These are phyloP conservation scores for Mitragyna speciosa DNA, from an alignment of 257 asterid species.

Conservation along the genomic window DNA sequence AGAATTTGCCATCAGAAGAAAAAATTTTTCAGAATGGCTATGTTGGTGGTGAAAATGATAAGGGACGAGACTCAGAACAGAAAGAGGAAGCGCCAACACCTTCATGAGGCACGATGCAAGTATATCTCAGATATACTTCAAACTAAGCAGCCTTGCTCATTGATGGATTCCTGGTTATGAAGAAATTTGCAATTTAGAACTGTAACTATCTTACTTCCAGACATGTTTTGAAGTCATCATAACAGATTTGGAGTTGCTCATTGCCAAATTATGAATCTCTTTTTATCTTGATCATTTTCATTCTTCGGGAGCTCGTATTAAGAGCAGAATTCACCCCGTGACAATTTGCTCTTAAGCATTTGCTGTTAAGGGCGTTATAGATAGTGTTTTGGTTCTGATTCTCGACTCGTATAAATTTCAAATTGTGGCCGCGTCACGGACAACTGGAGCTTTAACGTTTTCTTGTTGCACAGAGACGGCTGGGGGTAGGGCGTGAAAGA, in stretches of 20 bases:
- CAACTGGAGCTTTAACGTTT: neutral
- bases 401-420: neutral
- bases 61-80: slow-evolving; percentile 36
- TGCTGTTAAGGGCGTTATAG: neutral
- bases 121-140: slow-evolving; percentile 3
- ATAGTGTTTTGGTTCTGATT: neutral
- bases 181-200: slow-evolving; percentile 5
- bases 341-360: too few relatives aligned
- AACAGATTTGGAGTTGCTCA: neutral
- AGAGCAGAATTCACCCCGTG: too few relatives aligned
- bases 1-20: slow-evolving; percentile 76
- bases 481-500: neutral
- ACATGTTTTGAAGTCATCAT: neutral
- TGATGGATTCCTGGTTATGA: neutral
- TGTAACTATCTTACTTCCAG: neutral
- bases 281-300: neutral
- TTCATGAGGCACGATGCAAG: slow-evolving; percentile 24
- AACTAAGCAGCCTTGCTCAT: neutral
- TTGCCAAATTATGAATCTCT: neutral
- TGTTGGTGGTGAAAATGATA: slow-evolving; percentile 32
- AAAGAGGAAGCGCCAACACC: slow-evolving; percentile 53
- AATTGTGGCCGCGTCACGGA: neutral
- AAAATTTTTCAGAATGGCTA: slow-evolving; percentile 42
- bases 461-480: neutral
- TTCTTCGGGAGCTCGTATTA: neutral